phyloP scores from a whole-genome alignment of 768 basidiomycete genomes.

The Phylloporus sp. region DNA sequence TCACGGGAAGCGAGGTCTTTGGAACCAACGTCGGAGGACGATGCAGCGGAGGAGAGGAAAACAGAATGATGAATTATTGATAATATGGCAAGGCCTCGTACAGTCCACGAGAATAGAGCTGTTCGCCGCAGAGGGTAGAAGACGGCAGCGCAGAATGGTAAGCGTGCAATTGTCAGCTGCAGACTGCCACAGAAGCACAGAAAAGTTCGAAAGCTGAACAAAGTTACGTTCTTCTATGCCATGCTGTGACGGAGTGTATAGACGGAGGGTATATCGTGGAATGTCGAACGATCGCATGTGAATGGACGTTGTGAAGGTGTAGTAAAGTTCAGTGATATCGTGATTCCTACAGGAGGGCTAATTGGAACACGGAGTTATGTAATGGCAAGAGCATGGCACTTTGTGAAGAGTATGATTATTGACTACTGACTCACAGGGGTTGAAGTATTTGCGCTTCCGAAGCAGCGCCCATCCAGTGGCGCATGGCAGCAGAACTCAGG shows the following conservation, averaged over 20 bases:
- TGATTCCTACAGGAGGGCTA: slow-evolving; percentile 7
- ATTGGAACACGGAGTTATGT: slow-evolving; percentile 4
- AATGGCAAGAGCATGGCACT: not conserved
- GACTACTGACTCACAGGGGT: not conserved
- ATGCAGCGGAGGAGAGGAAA: not conserved
- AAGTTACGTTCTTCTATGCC: slow-evolving; percentile 16
- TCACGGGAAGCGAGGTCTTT: slow-evolving; percentile 2
- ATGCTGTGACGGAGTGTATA: slow-evolving; percentile 14
- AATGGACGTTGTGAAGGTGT: slow-evolving; percentile 11
- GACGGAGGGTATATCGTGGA: slow-evolving; percentile 17
- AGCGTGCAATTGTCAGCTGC: slow-evolving; percentile 22
- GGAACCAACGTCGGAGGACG: slow-evolving; percentile 5
- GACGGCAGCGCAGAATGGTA: slow-evolving; percentile 13
- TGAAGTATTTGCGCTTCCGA: not conserved
- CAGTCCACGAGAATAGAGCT: not conserved
- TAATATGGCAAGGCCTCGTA: not conserved
- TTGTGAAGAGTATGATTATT: not conserved
- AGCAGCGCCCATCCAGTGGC: slow-evolving; percentile 2
- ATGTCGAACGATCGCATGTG: slow-evolving; percentile 16
- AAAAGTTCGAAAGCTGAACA: slow-evolving; percentile 19
- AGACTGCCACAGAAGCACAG: slow-evolving; percentile 26
- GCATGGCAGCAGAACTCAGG: not conserved
- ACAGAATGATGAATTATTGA: not conserved
- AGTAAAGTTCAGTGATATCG: slow-evolving; percentile 16
- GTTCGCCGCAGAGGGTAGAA: not conserved